These are phyloP conservation scores for Cryptosporidium muris DNA, from an alignment of 169 alveolate species.

Conservation along the genomic window DNA sequence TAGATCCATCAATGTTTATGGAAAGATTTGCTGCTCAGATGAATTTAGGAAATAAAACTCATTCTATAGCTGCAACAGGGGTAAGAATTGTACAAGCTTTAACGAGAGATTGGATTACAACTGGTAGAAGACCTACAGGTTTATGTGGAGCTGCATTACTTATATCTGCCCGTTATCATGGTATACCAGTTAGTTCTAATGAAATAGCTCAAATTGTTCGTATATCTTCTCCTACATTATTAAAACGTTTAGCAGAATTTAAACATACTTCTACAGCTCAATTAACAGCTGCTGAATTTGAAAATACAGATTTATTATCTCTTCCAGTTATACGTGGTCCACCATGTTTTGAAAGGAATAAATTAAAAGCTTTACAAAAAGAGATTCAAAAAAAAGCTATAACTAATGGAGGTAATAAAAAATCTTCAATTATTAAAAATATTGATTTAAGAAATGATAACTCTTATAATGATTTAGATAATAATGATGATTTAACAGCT, in stretches of 20 bases:
- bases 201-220: constrained; percentile 92
- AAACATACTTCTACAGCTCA: constrained; percentile 91
- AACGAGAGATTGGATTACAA: constrained; percentile 97
- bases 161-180: constrained; percentile 97
- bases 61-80: constrained; percentile 93
- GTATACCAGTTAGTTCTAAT: constrained; percentile 84
- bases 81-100: constrained; percentile 94
- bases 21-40: constrained; percentile 95
- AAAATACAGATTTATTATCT: constrained; percentile 82
- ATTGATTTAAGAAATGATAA: constrained; percentile 19
- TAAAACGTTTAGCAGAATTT: constrained; percentile 94
- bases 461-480: constrained; percentile 38
- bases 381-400: constrained; percentile 54
- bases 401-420: constrained; percentile 38
- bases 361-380: constrained; percentile 68
- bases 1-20: constrained; percentile 95
- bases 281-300: constrained; percentile 91
- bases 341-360: constrained; percentile 80
- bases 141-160: constrained; percentile 99
- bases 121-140: constrained; percentile 99
- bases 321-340: constrained; percentile 84
- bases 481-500: constrained; percentile 11
- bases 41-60: constrained; percentile 90
- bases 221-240: constrained; percentile 93
- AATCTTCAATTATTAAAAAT: not conserved